These are phyloP conservation scores for Chytriomyces sp. DNA, from an alignment of 192 early-diverging fungal species.

Conservation along the genomic window DNA sequence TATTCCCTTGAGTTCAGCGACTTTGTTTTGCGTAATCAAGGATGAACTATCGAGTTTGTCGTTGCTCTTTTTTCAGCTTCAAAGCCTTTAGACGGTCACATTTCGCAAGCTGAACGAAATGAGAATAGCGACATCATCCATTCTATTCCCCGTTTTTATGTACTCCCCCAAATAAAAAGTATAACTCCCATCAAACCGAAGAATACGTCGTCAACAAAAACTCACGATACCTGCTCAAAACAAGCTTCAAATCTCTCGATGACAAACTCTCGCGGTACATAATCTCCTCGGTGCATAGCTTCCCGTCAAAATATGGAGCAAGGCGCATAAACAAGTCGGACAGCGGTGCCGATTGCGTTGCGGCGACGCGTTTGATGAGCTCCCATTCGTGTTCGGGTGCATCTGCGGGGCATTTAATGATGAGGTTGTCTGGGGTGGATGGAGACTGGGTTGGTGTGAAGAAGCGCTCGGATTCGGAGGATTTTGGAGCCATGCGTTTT, in stretches of 20 bases:
- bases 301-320: constrained; percentile 77
- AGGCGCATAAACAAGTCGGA: constrained; percentile 64
- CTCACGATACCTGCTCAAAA: constrained; percentile 48
- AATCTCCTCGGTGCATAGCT: constrained; percentile 81
- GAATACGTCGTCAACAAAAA: constrained; percentile 35
- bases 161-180: background rate
- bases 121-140: too few species aligned
- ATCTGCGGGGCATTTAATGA: constrained; percentile 9
- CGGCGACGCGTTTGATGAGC: constrained; percentile 56
- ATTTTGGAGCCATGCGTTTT: background rate
- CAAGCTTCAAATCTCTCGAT: constrained; percentile 45
- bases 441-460: background rate
- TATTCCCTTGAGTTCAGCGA: too few species aligned
- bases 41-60: too few species aligned
- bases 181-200: background rate
- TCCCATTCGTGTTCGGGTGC: constrained; percentile 49
- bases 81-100: too few species aligned
- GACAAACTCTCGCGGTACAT: constrained; percentile 66
- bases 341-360: constrained; percentile 61
- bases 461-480: constrained; percentile 11
- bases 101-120: too few species aligned
- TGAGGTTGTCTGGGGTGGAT: constrained; percentile 1
- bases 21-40: too few species aligned
- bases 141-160: too few species aligned
- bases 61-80: too few species aligned